Conservation (phyloP, 2,329 filamentous ascomycete species). For the Talaromyces piceae region DNA sequence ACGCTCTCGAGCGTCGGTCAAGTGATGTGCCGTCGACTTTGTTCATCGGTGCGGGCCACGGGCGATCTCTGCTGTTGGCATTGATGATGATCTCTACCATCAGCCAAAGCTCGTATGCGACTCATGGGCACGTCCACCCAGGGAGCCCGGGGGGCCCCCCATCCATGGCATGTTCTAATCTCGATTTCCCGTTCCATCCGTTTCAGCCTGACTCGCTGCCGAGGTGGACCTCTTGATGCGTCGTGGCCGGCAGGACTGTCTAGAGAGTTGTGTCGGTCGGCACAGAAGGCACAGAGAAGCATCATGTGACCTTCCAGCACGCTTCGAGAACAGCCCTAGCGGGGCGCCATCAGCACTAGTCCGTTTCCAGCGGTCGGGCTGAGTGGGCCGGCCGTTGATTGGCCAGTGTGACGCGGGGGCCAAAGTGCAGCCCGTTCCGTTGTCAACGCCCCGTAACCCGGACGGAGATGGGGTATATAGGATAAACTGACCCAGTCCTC, state of each 20-base stretch:
- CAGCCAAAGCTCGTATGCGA: not conserved
- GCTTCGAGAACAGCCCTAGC: not conserved
- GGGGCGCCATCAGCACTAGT: not conserved
- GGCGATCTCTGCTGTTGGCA: too few relatives aligned
- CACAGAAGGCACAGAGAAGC: not conserved
- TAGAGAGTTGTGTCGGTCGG: not conserved
- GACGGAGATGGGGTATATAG: too few relatives aligned
- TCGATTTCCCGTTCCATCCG: not conserved
- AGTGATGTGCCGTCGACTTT: not conserved
- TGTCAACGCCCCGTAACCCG: too few relatives aligned
- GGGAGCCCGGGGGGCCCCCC: too few relatives aligned
- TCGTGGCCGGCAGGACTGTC: too few relatives aligned
- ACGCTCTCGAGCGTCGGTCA: not conserved
- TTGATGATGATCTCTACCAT: too few relatives aligned
- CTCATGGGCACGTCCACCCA: not conserved
- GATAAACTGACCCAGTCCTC: too few relatives aligned
- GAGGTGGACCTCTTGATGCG: too few relatives aligned
- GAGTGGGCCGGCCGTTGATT: not conserved
- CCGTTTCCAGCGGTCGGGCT: not conserved
- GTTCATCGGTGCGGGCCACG: too few relatives aligned
- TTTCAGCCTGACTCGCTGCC: not conserved
- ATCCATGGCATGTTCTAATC: not conserved
- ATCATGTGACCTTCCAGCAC: slow-evolving; percentile 1
- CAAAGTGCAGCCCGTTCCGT: not conserved
- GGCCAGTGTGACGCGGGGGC: not conserved